phyloP scores from a whole-genome alignment of 257 asterid species.

The Knoxia roxburghii region DNA sequence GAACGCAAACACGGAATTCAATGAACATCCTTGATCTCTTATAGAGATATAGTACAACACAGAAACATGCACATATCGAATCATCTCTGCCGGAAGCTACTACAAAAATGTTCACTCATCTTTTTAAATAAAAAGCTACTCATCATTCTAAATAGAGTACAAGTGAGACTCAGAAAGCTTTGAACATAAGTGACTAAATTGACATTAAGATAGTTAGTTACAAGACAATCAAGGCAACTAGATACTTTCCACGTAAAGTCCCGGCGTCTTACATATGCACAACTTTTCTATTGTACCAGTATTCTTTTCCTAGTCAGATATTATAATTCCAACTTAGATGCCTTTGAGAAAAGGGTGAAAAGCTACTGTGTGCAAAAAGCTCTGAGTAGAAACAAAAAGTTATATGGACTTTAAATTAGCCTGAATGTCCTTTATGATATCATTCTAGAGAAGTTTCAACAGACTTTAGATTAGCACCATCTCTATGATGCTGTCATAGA shows the following conservation, averaged over 20 bases:
- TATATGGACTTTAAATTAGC: not conserved
- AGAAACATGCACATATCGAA: not conserved
- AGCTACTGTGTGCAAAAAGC: not conserved
- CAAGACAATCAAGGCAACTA: not conserved
- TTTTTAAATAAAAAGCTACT: not conserved
- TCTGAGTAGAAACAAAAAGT: not conserved
- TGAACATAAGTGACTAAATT: not conserved
- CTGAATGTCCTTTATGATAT: not conserved
- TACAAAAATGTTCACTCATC: not conserved
- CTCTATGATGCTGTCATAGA: too few species aligned
- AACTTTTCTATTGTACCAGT: not conserved
- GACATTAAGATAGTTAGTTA: too few species aligned
- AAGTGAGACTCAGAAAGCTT: not conserved
- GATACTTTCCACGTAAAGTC: not conserved
- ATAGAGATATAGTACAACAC: not conserved
- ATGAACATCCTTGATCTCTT: not conserved
- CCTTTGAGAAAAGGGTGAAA: not conserved
- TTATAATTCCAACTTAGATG: not conserved
- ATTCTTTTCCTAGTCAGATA: not conserved
- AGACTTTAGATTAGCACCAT: not conserved
- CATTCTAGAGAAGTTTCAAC: not conserved
- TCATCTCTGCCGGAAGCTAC: not conserved
- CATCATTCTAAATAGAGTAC: too few species aligned
- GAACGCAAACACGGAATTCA: not conserved
- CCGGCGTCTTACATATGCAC: not conserved